These are phyloP conservation scores for Cardamine occulta DNA, from an alignment of 345 rosid species.

Conservation along the genomic window DNA sequence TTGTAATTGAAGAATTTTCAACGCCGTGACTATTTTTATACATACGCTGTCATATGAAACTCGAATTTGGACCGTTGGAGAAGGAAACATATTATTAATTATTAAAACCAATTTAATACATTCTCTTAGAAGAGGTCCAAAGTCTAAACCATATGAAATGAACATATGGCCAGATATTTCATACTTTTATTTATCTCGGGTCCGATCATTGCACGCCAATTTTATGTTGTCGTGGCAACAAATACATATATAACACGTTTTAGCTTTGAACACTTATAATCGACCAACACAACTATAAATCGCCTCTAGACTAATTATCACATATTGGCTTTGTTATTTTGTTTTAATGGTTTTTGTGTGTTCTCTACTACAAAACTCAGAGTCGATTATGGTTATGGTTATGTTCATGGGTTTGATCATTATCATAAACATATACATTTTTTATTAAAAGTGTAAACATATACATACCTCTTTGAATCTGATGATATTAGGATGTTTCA, in stretches of 20 bases:
- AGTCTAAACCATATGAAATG: slow-evolving; percentile 26
- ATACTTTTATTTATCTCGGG: not conserved
- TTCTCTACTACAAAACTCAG: not conserved
- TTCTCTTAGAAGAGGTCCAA: slow-evolving; percentile 35
- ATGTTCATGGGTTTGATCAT: slow-evolving; percentile 2
- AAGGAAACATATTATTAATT: slow-evolving; percentile 17
- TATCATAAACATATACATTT: not conserved
- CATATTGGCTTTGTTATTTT: not conserved
- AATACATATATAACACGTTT: not conserved
- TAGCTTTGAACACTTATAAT: not conserved
- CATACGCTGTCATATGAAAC: slow-evolving; percentile 30
- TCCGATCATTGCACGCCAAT: not conserved
- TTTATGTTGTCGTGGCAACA: not conserved
- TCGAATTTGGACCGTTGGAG: slow-evolving; percentile 35
- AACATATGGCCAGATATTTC: slow-evolving; percentile 9
- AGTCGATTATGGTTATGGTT: not conserved
- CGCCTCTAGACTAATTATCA: not conserved
- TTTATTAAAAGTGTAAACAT: not conserved
- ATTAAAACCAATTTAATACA: slow-evolving; percentile 1
- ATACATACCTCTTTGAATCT: slow-evolving; percentile 75
- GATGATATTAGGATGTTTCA: slow-evolving; percentile 86
- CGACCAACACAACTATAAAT: not conserved
- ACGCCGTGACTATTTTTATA: slow-evolving; percentile 33
- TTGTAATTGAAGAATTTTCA: slow-evolving; percentile 26
- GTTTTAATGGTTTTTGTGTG: slow-evolving; percentile 18